A percentile compares a stretch with the other conserved stretches of the same genome.
These are phyloP conservation scores for Antrodiella citrinella DNA, from an alignment of 768 basidiomycete species.

Conservation along the genomic window DNA sequence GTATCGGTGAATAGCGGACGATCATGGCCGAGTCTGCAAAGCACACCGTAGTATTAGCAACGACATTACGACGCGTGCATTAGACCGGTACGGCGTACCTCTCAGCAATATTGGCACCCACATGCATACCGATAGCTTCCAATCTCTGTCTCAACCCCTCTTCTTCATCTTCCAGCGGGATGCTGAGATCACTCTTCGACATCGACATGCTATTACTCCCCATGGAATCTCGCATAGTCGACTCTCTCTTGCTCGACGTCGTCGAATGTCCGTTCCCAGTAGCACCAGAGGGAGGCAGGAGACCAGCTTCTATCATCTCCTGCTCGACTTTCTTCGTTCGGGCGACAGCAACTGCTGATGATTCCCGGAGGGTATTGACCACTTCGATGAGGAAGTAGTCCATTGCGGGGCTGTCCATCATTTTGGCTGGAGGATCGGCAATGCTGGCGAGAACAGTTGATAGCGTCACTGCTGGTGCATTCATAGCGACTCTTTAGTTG, in stretches of 20 bases:
- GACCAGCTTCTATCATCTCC: slow-evolving; percentile 73
- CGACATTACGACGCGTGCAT: background rate
- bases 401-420: slow-evolving; percentile 63
- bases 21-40: slow-evolving; percentile 63
- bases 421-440: slow-evolving; percentile 53
- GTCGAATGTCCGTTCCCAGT: slow-evolving; percentile 29
- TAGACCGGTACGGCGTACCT: slow-evolving; percentile 39
- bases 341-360: slow-evolving; percentile 62
- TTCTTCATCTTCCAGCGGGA: slow-evolving; percentile 56
- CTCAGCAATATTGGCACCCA: slow-evolving; percentile 82
- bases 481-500: too few relatives aligned
- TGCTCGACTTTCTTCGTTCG: slow-evolving; percentile 63
- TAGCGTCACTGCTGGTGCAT: too few relatives aligned
- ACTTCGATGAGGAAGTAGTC: slow-evolving; percentile 85
- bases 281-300: slow-evolving; percentile 47
- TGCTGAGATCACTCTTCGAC: slow-evolving; percentile 12
- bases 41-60: too few relatives aligned
- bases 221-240: slow-evolving; percentile 25
- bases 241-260: slow-evolving; percentile 12
- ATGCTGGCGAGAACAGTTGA: slow-evolving; percentile 35
- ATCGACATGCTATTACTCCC: slow-evolving; percentile 23
- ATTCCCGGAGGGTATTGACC: slow-evolving; percentile 65
- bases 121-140: slow-evolving; percentile 79
- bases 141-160: slow-evolving; percentile 60
- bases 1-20: slow-evolving; percentile 72